Percentiles rank a stretch among this genome's conserved stretches.
phyloP scores from a whole-genome alignment of 805 yeast genomes.

The Saturnispora hagleri region DNA sequence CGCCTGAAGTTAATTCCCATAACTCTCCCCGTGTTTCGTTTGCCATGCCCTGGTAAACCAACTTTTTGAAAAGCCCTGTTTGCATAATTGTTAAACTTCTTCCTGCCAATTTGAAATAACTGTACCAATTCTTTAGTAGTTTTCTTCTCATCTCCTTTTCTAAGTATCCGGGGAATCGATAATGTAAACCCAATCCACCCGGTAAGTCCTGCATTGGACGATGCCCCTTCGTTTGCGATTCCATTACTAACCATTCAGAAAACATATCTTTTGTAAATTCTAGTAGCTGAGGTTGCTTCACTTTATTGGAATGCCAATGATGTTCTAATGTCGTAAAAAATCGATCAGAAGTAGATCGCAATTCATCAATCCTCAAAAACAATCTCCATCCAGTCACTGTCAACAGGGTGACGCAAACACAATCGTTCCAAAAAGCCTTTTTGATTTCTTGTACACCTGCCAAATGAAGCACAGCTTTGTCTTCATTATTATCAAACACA shows the following conservation, averaged over 20 bases:
- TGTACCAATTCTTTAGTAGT: constrained; percentile 90
- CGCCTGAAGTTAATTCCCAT: constrained; percentile 90
- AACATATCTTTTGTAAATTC: constrained; percentile 65
- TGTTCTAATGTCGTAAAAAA: constrained; percentile 34
- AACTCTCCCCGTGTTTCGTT: constrained; percentile 89
- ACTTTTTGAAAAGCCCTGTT: constrained; percentile 69
- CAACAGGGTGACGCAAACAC: constrained; percentile 66
- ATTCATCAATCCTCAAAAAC: constrained; percentile 67
- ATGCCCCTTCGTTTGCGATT: constrained; percentile 6
- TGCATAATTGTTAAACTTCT: constrained; percentile 68
- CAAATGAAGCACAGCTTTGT: constrained; percentile 60
- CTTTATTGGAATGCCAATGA: constrained; percentile 14
- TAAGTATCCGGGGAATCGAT: constrained; percentile 86
- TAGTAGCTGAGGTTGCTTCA: constrained; percentile 46
- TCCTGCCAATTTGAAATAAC: constrained; percentile 76
- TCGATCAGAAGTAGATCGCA: constrained; percentile 67
- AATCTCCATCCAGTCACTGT: constrained; percentile 58
- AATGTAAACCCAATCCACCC: constrained; percentile 81
- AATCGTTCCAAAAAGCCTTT: constrained; percentile 67
- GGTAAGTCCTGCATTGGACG: constrained; percentile 7
- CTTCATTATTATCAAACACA: constrained; percentile 61
- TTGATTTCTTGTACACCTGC: constrained; percentile 79
- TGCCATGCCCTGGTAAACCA: constrained; percentile 89
- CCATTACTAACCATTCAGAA: constrained; percentile 64
- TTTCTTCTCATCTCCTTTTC: constrained; percentile 45